phyloP scores from a whole-genome alignment of 352 stramenopile genomes.

The Phytophthora gonapodyides region DNA sequence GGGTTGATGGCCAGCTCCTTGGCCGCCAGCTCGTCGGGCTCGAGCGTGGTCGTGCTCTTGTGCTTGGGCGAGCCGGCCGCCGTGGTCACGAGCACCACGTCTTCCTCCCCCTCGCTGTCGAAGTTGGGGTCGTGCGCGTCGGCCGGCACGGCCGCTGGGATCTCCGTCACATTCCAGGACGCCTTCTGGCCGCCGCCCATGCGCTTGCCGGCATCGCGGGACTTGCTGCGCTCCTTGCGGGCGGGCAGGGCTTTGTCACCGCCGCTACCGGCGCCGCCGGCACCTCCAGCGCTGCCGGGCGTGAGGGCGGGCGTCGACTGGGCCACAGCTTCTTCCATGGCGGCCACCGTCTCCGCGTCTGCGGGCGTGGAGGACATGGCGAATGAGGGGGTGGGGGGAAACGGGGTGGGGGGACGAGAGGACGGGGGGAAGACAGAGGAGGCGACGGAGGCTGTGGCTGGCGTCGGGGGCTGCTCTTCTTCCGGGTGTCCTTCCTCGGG shows the following conservation, averaged over 20 bases:
- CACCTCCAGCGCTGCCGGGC: conserved; percentile 11
- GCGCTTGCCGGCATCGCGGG: conserved; percentile 82
- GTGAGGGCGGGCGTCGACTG: conserved; percentile 9
- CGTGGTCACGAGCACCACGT: conserved; percentile 86
- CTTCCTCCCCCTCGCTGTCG: conserved; percentile 91
- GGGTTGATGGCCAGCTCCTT: conserved; percentile 80
- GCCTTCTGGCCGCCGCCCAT: conserved; percentile 89
- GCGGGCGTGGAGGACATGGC: conserved; percentile 39
- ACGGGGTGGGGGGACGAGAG: conserved; percentile 2
- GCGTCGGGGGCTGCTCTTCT: conserved; percentile 24
- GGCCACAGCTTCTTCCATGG: conserved; percentile 29
- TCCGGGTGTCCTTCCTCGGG: conserved; percentile 23
- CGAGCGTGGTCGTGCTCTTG: conserved; percentile 54
- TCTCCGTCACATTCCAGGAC: conserved; percentile 82
- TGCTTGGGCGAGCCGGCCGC: conserved; percentile 40
- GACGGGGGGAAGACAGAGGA: conserved; percentile 18
- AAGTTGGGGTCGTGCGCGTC: conserved; percentile 95
- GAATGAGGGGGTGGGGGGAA: background rate
- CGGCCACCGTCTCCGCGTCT: conserved; percentile 27
- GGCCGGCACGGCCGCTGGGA: conserved; percentile 60
- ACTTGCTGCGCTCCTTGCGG: conserved; percentile 87
- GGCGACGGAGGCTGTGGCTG: conserved; percentile 18
- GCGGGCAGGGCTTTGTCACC: conserved; percentile 60
- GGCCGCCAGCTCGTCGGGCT: conserved; percentile 68
- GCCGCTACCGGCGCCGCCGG: conserved; percentile 29